Base-by-base conservation (phyloP, 768 basidiomycete species). In the Macrocybe gigantea region DNA sequence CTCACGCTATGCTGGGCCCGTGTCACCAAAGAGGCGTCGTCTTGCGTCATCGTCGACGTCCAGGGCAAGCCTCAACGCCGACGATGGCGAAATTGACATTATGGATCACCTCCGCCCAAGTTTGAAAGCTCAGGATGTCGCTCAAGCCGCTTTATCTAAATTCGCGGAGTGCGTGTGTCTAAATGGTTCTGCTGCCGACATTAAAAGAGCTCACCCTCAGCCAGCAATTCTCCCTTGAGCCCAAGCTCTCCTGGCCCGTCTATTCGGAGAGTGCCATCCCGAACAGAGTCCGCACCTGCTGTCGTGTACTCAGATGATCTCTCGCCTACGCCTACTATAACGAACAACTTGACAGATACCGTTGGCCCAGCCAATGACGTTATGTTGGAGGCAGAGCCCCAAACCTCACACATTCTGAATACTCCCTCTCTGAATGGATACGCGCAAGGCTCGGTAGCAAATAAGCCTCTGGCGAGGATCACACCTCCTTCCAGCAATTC, bases 71-170 rank as follows among this genome's bases (percentile, higher is more conserved):
- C 29, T 35, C 3, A 29, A 45, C 15, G 37, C 38, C 35, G 54
- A 52, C 30, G 45, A 53, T 31, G 13, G 29, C 30, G 50, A 56
- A 22, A 11, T 54, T 36, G 57, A 56, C 37, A 56, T 53, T 8
- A 54, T 53, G 52, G 41, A 54, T 11, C 35, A 53, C 33, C 33
- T 56, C 42, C 10, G 42, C 42, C 5, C 42, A 13, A 32, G n/a
- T 34, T 12, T 34, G 42, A 31, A 33, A 41, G 15, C 31, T 30
- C 7, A 44, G 35, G 29, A 22, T 4, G 22, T 22, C 22, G 22
- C 22, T 22, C 22, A 22, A 22, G 22, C 22, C 22, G 22, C 22
- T 22, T 22, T 22, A 22, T 22, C 22, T 22, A 22, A 22, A 22
- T 22, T 22, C 4, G 4, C 4, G 22, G 22, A 22, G 22, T 22